Base-by-base conservation (phyloP, 352 stramenopile genomes). In the Peronospora belbahrii region DNA sequence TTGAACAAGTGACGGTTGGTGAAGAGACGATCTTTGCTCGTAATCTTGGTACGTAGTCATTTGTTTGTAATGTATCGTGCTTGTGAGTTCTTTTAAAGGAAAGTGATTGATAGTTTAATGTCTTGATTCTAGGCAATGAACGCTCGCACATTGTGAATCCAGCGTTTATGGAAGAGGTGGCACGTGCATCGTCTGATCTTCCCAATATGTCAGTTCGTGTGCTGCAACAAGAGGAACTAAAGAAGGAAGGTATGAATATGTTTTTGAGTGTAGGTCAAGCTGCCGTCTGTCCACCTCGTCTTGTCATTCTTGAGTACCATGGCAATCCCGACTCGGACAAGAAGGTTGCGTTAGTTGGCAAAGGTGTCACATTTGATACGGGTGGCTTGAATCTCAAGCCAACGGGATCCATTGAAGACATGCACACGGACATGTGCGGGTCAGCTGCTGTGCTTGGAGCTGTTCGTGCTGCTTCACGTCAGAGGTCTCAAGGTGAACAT, bases 381-480 rank as follows among this genome's bases (percentile, higher is more conserved):
- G 93, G 93, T n/a, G 93, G 93, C 10, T 69, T 97, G 45, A 96
- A 97, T 70, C 67, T 97, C 33, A 98, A 98, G 70, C 84, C 86
- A 0, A 93, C 85, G 9, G 74, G 88, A 31, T 70, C 66, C 55
- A 96, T 96, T 9, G 85, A 95, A 48, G 77, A 94, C 47, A 96
- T 96, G 87, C 87, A 96, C 59, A 89, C 84, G 3, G 87, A 96
- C 63, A 95, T 95, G 83, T 94, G 87, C 41, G 87, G 87, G 28
- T 93, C 79, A 3, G 86, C 86, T 15, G 83, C 84, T 28, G 85
- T 94, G 20, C 65, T 96, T 39, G 83, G 85, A 17, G 73, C 85
- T 25, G 59, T 93, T 19, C 76, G 81, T 39, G 81, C 81, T 1
- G 78, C 78, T 14, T 77, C 78, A 11, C 78, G 79, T 15, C 65